Conservation (phyloP, 192 early-diverging fungal genomes). For the Chytriomyces sp. region DNA sequence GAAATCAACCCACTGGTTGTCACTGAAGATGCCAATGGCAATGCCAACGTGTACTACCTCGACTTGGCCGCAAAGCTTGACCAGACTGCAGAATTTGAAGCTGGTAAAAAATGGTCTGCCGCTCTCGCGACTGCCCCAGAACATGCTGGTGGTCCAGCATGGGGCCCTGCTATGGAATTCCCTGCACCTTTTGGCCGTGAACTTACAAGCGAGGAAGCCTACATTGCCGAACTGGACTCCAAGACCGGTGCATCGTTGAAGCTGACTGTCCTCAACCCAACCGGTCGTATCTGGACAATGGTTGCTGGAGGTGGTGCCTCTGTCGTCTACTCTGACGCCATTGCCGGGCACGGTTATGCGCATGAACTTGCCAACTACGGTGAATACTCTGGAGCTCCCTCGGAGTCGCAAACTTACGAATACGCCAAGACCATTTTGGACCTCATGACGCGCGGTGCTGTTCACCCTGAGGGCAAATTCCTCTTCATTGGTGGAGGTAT, state of each 20-base stretch:
- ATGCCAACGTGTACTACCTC: conserved; percentile 80
- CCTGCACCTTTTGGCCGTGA: conserved; percentile 98
- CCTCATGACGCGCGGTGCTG: conserved; percentile 89
- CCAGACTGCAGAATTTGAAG: conserved; percentile 97
- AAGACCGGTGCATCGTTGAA: conserved; percentile 99
- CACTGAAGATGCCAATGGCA: conserved; percentile 64
- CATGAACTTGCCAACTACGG: conserved; percentile 98
- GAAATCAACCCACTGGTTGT: conserved; percentile 99
- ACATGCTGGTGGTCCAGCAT: conserved; percentile 53
- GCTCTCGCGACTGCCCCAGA: conserved; percentile 49
- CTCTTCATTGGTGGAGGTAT: conserved; percentile 99
- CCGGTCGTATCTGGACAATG: conserved; percentile 99
- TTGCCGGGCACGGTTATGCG: conserved; percentile 94
- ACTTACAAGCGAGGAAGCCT: conserved; percentile 94
- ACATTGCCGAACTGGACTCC: conserved; percentile 95
- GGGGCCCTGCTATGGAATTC: conserved; percentile 92
- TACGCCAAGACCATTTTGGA: conserved; percentile 98
- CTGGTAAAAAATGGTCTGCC: conserved; percentile 94
- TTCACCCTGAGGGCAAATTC: conserved; percentile 90
- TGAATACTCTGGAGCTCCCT: conserved; percentile 99
- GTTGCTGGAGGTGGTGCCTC: conserved; percentile 99
- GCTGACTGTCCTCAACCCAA: conserved; percentile 93
- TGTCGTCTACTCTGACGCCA: conserved; percentile 98
- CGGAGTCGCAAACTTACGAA: conserved; percentile 99
- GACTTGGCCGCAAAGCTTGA: conserved; percentile 98